A percentile compares a stretch with the other conserved stretches of the same genome.
phyloP scores from a whole-genome alignment of 2,329 filamentous ascomycete species.

The Triangularia verruculosa region DNA sequence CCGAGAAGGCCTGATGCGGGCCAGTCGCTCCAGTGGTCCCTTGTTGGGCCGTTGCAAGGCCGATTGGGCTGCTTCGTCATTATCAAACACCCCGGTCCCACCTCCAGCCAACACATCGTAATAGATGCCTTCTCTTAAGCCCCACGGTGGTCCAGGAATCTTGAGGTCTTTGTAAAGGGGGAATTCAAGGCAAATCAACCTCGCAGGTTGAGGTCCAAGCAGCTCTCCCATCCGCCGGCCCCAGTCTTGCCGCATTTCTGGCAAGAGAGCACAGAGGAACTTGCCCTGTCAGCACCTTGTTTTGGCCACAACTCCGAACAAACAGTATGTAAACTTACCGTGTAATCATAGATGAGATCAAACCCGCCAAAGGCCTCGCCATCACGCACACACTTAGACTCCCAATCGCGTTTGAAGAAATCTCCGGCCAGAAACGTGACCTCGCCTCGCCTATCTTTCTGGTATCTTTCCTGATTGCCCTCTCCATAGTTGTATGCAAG shows the following conservation, averaged over 20 bases:
- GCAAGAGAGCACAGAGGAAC: constrained; percentile 34
- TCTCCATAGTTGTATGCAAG: constrained; percentile 13
- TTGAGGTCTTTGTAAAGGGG: constrained; percentile 36
- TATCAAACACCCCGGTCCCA: constrained; percentile 26
- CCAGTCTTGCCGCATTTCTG: constrained; percentile 29
- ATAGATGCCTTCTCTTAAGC: constrained; percentile 34
- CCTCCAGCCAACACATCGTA: constrained; percentile 34
- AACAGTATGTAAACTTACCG: constrained; percentile 28
- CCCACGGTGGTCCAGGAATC: constrained; percentile 39
- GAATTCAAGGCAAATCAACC: constrained; percentile 41
- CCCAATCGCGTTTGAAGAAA: constrained; percentile 46
- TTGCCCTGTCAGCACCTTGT: constrained; percentile 15
- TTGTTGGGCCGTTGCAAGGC: background rate
- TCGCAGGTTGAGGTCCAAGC: constrained; percentile 28
- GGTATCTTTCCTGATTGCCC: background rate
- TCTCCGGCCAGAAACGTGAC: constrained; percentile 46
- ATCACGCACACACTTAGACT: constrained; percentile 17
- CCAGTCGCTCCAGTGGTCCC: constrained; percentile 2
- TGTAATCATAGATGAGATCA: constrained; percentile 44
- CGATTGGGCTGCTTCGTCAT: background rate
- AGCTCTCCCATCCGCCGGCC: constrained; percentile 32
- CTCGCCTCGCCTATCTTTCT: constrained; percentile 30
- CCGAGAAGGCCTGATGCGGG: constrained; percentile 10
- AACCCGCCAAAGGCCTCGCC: constrained; percentile 33
- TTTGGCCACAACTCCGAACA: too few species aligned